These are phyloP conservation scores for Staphylotrichum tortipilum DNA, from an alignment of 495 filamentous ascomycete genomes.

Conservation along the genomic window DNA sequence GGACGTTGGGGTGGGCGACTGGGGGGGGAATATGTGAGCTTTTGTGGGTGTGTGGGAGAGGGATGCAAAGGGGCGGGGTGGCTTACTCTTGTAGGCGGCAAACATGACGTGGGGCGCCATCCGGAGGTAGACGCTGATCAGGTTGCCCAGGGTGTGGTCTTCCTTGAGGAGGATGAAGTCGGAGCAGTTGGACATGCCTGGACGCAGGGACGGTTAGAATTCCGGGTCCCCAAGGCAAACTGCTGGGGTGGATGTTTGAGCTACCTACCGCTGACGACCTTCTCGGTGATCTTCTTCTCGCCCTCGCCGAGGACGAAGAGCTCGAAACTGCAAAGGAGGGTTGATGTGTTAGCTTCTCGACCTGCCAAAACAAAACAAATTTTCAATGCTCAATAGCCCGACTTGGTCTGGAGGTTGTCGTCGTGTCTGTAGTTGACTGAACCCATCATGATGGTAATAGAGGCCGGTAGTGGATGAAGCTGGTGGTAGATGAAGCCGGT, in stretches of 20 bases:
- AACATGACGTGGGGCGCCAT: slow-evolving; percentile 72
- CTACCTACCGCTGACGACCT: slow-evolving; percentile 71
- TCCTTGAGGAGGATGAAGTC: slow-evolving; percentile 95
- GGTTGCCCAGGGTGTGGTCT: slow-evolving; percentile 91
- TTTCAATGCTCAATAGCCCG: background rate
- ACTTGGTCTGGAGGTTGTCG: slow-evolving; percentile 2
- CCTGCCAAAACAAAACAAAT: too few species aligned
- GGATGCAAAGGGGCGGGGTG: background rate
- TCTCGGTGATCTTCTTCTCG: slow-evolving; percentile 86
- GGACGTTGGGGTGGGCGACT: slow-evolving; percentile 80
- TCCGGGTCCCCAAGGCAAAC: background rate
- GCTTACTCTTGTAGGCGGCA: slow-evolving; percentile 74
- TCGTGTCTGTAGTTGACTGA: slow-evolving; percentile 2
- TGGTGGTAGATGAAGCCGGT: too few species aligned
- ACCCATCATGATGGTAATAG: background rate
- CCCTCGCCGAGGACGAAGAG: slow-evolving; percentile 75
- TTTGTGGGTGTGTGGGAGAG: background rate
- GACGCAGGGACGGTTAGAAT: slow-evolving; percentile 11
- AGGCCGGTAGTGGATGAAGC: too few species aligned
- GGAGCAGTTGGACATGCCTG: slow-evolving; percentile 74
- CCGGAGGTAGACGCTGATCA: slow-evolving; percentile 72
- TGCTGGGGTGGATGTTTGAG: background rate
- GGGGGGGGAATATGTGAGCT: background rate
- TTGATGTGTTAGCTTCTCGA: background rate
- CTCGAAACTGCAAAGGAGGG: slow-evolving; percentile 63